A percentile compares a stretch with the other conserved stretches of the same genome.
phyloP scores from a whole-genome alignment of 2,329 filamentous ascomycete species.

The Gnomoniopsis smithogilvyi region DNA sequence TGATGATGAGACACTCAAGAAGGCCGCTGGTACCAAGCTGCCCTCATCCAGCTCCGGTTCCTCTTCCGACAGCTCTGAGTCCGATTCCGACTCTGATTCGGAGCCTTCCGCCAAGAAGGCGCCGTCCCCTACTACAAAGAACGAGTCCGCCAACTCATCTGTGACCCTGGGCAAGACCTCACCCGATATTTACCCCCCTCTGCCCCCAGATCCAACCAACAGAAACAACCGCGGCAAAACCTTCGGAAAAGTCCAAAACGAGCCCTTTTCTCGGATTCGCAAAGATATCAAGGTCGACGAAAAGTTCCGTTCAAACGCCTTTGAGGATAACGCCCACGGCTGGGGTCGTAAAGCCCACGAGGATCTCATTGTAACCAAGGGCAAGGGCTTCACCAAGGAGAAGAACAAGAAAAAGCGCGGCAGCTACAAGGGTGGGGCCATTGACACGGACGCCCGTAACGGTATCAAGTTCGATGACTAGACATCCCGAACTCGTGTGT shows the following conservation, averaged over 20 bases:
- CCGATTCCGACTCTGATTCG: constrained; percentile 30
- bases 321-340: constrained; percentile 64
- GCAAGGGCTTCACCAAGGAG: constrained; percentile 98
- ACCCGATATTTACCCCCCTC: constrained; percentile 45
- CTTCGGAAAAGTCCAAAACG: constrained; percentile 50
- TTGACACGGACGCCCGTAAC: constrained; percentile 79
- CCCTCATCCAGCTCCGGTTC: constrained; percentile 33
- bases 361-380: constrained; percentile 85
- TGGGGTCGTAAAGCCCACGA: constrained; percentile 88
- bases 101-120: constrained; percentile 26
- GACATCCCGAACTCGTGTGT: constrained; percentile 18
- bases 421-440: constrained; percentile 82
- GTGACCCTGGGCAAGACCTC: constrained; percentile 52
- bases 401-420: constrained; percentile 99
- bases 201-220: constrained; percentile 49
- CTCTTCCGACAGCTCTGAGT: constrained; percentile 43
- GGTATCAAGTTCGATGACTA: constrained; percentile 94
- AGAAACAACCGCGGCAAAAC: constrained; percentile 41
- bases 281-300: constrained; percentile 66
- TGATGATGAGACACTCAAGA: constrained; percentile 18
- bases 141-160: constrained; percentile 38
- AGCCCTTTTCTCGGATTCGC: constrained; percentile 75
- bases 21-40: constrained; percentile 26
- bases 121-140: constrained; percentile 15
- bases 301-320: constrained; percentile 73